A percentile compares a stretch with the other conserved stretches of the same genome.
Conservation (phyloP, 2,329 filamentous ascomycete species). For the Thelonectria blattea region DNA sequence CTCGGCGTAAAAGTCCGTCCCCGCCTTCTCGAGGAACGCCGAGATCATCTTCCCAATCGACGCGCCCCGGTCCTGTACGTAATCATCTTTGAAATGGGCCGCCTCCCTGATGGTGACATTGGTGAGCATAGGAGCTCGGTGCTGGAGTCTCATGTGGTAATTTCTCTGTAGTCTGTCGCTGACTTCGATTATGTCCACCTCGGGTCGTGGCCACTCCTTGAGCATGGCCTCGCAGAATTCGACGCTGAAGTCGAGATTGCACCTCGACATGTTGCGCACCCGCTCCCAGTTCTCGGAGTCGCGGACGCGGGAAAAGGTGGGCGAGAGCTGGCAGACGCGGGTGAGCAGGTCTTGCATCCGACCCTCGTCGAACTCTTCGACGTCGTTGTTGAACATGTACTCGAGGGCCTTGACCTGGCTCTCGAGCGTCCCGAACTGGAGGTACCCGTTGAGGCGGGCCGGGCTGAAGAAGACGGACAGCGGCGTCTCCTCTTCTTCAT, state of each 20-base stretch:
- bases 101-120: not conserved
- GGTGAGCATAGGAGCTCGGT: not conserved
- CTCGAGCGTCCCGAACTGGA: constrained; percentile 8
- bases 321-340: not conserved
- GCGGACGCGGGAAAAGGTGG: not conserved
- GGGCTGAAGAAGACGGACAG: constrained; percentile 2
- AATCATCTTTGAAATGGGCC: not conserved
- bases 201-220: not conserved
- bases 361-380: not conserved
- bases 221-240: not conserved
- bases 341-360: not conserved
- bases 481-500: not conserved
- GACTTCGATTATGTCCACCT: not conserved
- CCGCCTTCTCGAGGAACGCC: not conserved
- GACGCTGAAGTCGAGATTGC: not conserved
- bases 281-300: not conserved
- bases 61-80: not conserved
- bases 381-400: not conserved
- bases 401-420: not conserved
- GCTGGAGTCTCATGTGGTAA: not conserved
- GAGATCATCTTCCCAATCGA: not conserved
- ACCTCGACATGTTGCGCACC: not conserved
- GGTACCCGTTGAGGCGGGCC: not conserved
- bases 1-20: not conserved
- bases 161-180: not conserved